Percentiles rank a stretch among this genome's conserved stretches.
Evolutionary conservation across 2,329 filamentous ascomycete genomes (phyloP).

Genomic region (Dryadomyces quercus-mongolicae): DNA sequence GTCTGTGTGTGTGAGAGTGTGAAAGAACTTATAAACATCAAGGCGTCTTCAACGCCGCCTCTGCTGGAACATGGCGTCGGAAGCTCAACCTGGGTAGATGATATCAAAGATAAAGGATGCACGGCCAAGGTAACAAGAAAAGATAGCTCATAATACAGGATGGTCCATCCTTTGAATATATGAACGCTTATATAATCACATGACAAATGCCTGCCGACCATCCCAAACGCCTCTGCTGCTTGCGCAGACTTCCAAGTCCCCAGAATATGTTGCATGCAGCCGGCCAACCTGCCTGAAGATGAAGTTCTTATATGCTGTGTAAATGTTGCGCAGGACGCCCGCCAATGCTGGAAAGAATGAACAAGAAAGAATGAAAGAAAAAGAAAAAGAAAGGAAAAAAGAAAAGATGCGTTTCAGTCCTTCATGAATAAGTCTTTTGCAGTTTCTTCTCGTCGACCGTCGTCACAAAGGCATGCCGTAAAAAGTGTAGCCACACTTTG

Average conservation of each 20-base stretch:
- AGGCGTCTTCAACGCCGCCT: conserved; percentile 2
- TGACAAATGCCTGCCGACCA: neutral
- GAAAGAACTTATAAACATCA: neutral
- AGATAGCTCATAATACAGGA: too few species aligned
- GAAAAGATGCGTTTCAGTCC: neutral
- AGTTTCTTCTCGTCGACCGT: conserved; percentile 57
- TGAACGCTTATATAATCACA: neutral
- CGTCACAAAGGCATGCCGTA: conserved; percentile 67
- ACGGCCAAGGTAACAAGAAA: neutral
- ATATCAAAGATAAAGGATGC: neutral
- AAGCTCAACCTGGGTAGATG: neutral
- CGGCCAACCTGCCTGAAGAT: neutral
- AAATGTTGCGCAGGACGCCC: neutral
- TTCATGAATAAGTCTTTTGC: conserved; percentile 20
- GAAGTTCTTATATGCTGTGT: too few species aligned
- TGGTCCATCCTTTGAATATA: neutral
- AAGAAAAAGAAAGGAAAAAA: neutral
- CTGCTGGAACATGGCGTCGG: neutral
- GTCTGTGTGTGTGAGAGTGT: neutral
- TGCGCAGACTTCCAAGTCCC: neutral
- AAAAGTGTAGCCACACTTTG: conserved; percentile 66
- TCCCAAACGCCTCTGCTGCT: neutral
- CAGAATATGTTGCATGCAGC: neutral
- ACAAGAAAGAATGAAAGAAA: neutral
- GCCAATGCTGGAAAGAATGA: neutral